These are phyloP conservation scores for Colletotrichum sp. DNA, from an alignment of 2,329 filamentous ascomycete genomes.

Conservation along the genomic window DNA sequence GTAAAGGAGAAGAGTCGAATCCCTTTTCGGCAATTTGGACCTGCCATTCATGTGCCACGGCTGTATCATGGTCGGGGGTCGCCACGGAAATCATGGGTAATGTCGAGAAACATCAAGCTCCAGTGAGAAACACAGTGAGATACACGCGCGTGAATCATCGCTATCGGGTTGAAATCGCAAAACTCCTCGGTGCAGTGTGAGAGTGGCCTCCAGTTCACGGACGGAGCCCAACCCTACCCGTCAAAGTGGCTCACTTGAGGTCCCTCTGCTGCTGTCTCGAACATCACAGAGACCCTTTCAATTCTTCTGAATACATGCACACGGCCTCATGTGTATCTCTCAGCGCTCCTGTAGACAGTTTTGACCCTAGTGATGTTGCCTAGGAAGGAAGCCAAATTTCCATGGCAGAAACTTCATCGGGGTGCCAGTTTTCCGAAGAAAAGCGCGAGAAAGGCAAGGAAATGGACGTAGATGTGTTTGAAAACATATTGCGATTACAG, in stretches of 20 bases:
- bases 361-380: too few relatives aligned
- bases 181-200: not conserved
- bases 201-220: accelerated
- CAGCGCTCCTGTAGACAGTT: too few relatives aligned
- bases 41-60: not conserved
- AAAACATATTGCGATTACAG: too few relatives aligned
- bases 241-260: not conserved
- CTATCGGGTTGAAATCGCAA: not conserved
- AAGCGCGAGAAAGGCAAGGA: too few relatives aligned
- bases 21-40: not conserved
- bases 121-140: not conserved
- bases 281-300: not conserved
- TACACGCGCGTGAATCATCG: not conserved
- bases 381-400: too few relatives aligned
- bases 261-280: not conserved
- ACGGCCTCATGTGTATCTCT: too few relatives aligned
- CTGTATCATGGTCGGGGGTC: not conserved
- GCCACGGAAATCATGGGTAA: not conserved
- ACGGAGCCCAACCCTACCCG: not conserved
- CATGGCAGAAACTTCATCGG: too few relatives aligned
- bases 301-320: not conserved
- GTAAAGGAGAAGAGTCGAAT: not conserved
- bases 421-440: too few relatives aligned
- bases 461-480: too few relatives aligned
- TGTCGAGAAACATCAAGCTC: not conserved